A percentile compares a stretch with the other conserved stretches of the same genome.
These are phyloP conservation scores for Turnera subulata DNA, from an alignment of 345 rosid genomes.

Conservation along the genomic window DNA sequence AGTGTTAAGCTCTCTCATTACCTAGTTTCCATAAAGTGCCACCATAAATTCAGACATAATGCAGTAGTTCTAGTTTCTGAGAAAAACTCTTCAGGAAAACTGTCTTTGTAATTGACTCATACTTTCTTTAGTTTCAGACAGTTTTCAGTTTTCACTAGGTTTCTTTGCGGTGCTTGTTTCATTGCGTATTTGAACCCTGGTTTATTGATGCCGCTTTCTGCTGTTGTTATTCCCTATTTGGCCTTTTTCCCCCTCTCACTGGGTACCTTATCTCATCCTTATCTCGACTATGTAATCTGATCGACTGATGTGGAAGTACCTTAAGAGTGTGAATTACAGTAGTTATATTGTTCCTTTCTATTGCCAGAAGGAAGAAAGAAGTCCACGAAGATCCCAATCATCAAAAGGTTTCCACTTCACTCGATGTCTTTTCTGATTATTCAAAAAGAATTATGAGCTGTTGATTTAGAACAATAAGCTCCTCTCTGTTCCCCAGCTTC, in stretches of 20 bases:
- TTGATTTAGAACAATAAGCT: conserved; percentile 15
- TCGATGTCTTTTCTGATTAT: conserved; percentile 17
- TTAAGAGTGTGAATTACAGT: not conserved
- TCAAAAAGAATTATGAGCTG: not conserved
- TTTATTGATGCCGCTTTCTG: not conserved
- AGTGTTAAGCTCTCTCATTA: not conserved
- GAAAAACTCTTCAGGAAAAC: not conserved
- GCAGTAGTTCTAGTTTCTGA: not conserved
- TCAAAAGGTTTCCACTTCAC: conserved; percentile 35
- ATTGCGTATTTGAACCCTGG: not conserved
- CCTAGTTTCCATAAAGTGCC: not conserved
- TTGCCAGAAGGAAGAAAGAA: conserved; percentile 32
- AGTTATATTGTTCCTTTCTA: conserved; percentile 19
- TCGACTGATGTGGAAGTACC: too few relatives aligned
- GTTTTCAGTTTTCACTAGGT: too few relatives aligned
- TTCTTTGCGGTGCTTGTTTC: not conserved
- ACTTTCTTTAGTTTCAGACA: too few relatives aligned
- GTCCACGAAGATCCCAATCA: conserved; percentile 28
- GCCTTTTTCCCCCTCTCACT: not conserved
- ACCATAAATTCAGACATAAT: not conserved
- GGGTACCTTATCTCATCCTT: not conserved
- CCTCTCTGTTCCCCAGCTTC: conserved; percentile 31
- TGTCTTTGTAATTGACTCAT: not conserved
- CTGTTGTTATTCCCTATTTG: not conserved
- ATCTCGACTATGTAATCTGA: not conserved